Conservation (phyloP, 2,329 filamentous ascomycete genomes). For the Fusarium armeniacum region DNA sequence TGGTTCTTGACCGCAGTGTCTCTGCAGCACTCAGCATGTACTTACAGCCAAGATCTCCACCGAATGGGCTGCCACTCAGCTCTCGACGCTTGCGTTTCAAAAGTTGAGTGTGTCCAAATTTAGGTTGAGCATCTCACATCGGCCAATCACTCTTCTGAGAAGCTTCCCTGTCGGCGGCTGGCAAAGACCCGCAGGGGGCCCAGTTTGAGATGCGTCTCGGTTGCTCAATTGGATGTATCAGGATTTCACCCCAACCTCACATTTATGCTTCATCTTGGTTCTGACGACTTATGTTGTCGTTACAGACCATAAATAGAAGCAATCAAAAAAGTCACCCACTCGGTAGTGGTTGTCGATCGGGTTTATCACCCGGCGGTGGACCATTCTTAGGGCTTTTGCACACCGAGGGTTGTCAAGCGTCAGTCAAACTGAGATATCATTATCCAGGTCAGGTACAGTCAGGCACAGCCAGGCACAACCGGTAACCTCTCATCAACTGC, state of each 20-base stretch:
- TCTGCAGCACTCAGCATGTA: slow-evolving; percentile 8
- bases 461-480: slow-evolving; percentile 23
- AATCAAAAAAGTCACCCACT: slow-evolving; percentile 24
- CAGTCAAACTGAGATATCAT: slow-evolving; percentile 26
- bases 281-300: slow-evolving; percentile 26
- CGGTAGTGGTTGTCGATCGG: slow-evolving; percentile 39
- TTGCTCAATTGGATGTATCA: slow-evolving; percentile 43
- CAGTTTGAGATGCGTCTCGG: slow-evolving; percentile 49
- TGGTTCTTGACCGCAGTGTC: neutral
- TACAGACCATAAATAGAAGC: slow-evolving; percentile 46
- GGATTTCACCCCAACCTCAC: slow-evolving; percentile 40
- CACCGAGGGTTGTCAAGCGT: slow-evolving; percentile 27
- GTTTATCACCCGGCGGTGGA: slow-evolving; percentile 35
- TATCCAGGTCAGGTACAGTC: slow-evolving; percentile 12
- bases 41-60: slow-evolving; percentile 21
- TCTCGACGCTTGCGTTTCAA: slow-evolving; percentile 51
- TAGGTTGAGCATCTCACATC: slow-evolving; percentile 52
- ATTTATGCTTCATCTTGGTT: slow-evolving; percentile 45
- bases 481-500: slow-evolving; percentile 15
- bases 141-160: slow-evolving; percentile 54
- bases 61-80: slow-evolving; percentile 45
- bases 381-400: slow-evolving; percentile 31
- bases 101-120: slow-evolving; percentile 51
- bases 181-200: slow-evolving; percentile 36
- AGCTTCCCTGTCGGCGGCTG: slow-evolving; percentile 50